A percentile compares a stretch with the other conserved stretches of the same genome.
Conservation (phyloP, 257 asterid genomes). For the Fraxinus cuspidata region DNA sequence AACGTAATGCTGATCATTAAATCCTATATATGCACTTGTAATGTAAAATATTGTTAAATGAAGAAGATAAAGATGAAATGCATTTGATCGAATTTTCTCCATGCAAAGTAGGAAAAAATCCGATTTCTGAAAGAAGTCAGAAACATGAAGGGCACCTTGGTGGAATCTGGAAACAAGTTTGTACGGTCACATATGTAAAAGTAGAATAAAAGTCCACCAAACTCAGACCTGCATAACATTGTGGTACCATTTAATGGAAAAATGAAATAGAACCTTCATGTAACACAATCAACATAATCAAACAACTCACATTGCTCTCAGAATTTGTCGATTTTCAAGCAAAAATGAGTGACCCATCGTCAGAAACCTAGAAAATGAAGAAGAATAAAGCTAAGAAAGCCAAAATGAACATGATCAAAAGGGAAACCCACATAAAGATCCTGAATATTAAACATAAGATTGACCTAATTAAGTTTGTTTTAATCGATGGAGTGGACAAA, state of each 20-base stretch:
- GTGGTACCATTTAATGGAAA: slow-evolving; percentile 14
- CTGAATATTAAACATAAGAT: slow-evolving; percentile 20
- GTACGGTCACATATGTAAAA: slow-evolving; percentile 92
- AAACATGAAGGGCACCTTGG: slow-evolving; percentile 59
- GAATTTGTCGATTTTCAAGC: slow-evolving; percentile 49
- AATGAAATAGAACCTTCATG: slow-evolving; percentile 17
- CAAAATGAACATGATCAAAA: slow-evolving; percentile 8
- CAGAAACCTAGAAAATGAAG: slow-evolving; percentile 44
- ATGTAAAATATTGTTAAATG: background rate
- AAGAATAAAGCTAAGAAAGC: slow-evolving; percentile 20
- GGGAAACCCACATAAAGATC: slow-evolving; percentile 18
- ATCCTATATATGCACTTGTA: background rate
- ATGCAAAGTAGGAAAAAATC: background rate
- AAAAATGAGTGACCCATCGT: slow-evolving; percentile 55
- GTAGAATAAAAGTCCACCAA: slow-evolving; percentile 81
- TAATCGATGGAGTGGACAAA: slow-evolving; percentile 55
- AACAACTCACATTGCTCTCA: slow-evolving; percentile 58
- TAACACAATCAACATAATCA: slow-evolving; percentile 7
- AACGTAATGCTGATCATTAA: background rate
- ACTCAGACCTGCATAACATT: slow-evolving; percentile 75
- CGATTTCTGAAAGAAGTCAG: slow-evolving; percentile 17
- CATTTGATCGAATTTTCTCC: background rate
- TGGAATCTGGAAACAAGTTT: slow-evolving; percentile 72
- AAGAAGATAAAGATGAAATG: background rate
- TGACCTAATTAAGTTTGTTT: slow-evolving; percentile 77